These are phyloP conservation scores for Fusarium metavorans DNA, from an alignment of 2,329 filamentous ascomycete genomes.

Conservation along the genomic window DNA sequence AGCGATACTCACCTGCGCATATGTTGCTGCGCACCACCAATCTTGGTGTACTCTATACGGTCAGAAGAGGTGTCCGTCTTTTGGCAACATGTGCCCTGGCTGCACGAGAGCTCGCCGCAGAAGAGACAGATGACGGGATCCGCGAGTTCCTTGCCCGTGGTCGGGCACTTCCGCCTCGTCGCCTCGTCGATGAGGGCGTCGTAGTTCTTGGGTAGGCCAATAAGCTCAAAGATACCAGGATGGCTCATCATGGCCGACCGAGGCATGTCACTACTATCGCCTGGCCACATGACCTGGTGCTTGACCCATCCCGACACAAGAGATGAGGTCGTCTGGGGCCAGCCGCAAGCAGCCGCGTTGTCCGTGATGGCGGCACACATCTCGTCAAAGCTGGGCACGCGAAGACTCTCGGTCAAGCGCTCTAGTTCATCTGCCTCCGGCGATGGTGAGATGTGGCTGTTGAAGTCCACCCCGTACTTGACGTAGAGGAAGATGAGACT, in stretches of 20 bases:
- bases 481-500: conserved; percentile 85
- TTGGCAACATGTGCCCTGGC: conserved; percentile 91
- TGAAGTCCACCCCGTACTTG: conserved; percentile 89
- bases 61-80: conserved; percentile 65
- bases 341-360: conserved; percentile 58
- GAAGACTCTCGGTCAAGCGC: conserved; percentile 80
- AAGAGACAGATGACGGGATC: conserved; percentile 94
- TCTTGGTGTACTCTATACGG: conserved; percentile 58
- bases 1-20: conserved; percentile 76
- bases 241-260: conserved; percentile 72
- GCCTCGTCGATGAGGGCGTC: conserved; percentile 94
- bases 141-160: conserved; percentile 88
- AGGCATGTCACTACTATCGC: conserved; percentile 47
- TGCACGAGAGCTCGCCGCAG: conserved; percentile 97
- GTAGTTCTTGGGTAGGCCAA: conserved; percentile 91
- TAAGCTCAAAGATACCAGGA: conserved; percentile 92
- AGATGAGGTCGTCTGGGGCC: conserved; percentile 59
- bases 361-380: conserved; percentile 74
- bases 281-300: conserved; percentile 64
- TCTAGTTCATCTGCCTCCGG: conserved; percentile 82
- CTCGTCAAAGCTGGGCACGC: conserved; percentile 82
- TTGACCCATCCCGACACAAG: conserved; percentile 79
- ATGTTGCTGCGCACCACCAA: conserved; percentile 92
- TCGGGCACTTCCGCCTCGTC: conserved; percentile 85
- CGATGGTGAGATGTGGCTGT: conserved; percentile 72